Evolutionary conservation across 2,329 filamentous ascomycete species (phyloP), one percentile per base, ranked within the genome.

Genomic region (Pseudocercospora crystallina): DNA sequence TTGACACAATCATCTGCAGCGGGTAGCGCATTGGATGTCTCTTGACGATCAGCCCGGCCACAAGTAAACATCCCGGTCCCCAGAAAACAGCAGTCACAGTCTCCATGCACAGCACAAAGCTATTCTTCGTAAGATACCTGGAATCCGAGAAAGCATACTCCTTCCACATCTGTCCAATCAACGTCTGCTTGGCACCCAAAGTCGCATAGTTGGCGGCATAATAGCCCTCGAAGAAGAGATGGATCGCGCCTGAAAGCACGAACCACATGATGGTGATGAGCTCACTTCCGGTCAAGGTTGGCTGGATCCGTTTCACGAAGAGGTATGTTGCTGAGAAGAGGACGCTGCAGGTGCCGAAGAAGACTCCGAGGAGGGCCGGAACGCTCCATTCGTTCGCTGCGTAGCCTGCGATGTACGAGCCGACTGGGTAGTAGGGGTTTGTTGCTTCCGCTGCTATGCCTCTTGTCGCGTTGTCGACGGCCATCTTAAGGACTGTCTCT

Each of bases 161-260:
- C 67, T 96, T 96, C 90, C 90, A 96, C 38, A 95, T 76, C 73
- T 96, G 89, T 2, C 86, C 89, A 49, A 91, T 86, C 7, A 94
- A 72, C 47, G 85, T 83, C 66, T 90, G 85, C 53, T 82, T 82
- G 9, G 80, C 75, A 0, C 84, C 82, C 67, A 96, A 78, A 17
- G 73, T 74, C 15, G 75, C 71, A 67, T 89, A 86, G 66, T 91
- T 83, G 57, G 81, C 69, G 56, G 90, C 78, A 66, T 90, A 95
- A 70, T 95, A 95, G 33, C 85, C 88, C 74, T 95, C 90, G 68
- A 95, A 95, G 64, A 87, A 84, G 48, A 86, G 78, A 71, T 96
- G 90, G 33, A 95, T 76, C 59, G 79, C 82, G 2, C 82, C 84
- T 60, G 81, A 88, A 11, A 92, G 75, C 15, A 85, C 78, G 68